Conservation (phyloP, 805 yeast species). For the Brettanomyces custersianus region DNA sequence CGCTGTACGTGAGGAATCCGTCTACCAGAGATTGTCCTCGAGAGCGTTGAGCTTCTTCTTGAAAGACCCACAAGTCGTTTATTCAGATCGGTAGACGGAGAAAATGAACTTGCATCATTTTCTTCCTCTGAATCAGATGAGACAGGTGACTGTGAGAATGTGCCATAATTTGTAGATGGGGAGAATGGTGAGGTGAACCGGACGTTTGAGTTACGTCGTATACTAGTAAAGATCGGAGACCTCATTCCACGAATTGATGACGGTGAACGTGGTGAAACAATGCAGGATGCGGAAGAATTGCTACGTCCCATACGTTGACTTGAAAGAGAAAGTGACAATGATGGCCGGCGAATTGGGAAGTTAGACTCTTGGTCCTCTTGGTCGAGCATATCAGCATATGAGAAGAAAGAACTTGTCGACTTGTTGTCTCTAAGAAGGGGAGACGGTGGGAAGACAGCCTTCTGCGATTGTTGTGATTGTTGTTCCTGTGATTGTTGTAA, state of each 20-base stretch:
- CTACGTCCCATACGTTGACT: constrained; percentile 22
- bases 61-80: constrained; percentile 17
- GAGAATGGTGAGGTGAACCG: background rate
- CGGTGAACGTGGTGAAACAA: constrained; percentile 9
- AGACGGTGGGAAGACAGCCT: constrained; percentile 25
- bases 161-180: background rate
- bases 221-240: constrained; percentile 6
- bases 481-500: constrained; percentile 6
- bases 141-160: background rate
- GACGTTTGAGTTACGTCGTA: background rate
- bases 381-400: constrained; percentile 72
- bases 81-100: constrained; percentile 6
- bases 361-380: constrained; percentile 46
- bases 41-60: constrained; percentile 13
- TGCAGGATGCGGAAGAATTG: constrained; percentile 15
- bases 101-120: constrained; percentile 7
- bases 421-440: constrained; percentile 19
- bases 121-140: constrained; percentile 15
- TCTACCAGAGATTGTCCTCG: background rate
- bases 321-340: constrained; percentile 35
- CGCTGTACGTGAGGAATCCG: background rate
- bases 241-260: constrained; percentile 10
- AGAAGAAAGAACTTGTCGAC: constrained; percentile 45
- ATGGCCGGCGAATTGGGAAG: constrained; percentile 48
- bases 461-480: constrained; percentile 4